Evolutionary conservation across 2,329 filamentous ascomycete species (phyloP).

Genomic region (Cladosporium sp.): DNA sequence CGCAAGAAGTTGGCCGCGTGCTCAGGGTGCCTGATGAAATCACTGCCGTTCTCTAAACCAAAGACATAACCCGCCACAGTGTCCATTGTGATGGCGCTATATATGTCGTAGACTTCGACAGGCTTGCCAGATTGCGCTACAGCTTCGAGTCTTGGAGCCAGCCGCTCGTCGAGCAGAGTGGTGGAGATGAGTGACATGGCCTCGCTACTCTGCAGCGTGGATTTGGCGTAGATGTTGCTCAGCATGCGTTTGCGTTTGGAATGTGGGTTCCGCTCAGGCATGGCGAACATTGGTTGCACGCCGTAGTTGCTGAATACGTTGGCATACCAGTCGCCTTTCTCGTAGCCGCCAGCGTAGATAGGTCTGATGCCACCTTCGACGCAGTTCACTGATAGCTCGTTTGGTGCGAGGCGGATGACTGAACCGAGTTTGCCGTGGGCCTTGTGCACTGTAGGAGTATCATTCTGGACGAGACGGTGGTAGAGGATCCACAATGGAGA

Average conservation of each 20-base stretch:
- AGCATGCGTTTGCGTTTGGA: slow-evolving; percentile 74
- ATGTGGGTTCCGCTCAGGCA: slow-evolving; percentile 58
- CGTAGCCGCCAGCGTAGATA: slow-evolving; percentile 69
- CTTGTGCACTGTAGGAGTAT: slow-evolving; percentile 60
- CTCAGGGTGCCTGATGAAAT: slow-evolving; percentile 48
- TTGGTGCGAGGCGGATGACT: slow-evolving; percentile 60
- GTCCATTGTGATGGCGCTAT: slow-evolving; percentile 71
- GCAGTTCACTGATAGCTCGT: slow-evolving; percentile 66
- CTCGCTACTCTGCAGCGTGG: slow-evolving; percentile 59
- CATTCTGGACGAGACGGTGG: slow-evolving; percentile 55
- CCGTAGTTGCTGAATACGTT: slow-evolving; percentile 71
- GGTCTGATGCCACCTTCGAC: slow-evolving; percentile 61
- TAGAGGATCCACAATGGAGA: slow-evolving; percentile 66
- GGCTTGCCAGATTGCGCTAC: slow-evolving; percentile 22
- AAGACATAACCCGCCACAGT: slow-evolving; percentile 73
- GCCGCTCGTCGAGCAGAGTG: slow-evolving; percentile 55
- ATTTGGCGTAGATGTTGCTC: slow-evolving; percentile 79
- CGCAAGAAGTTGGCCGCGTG: slow-evolving; percentile 58
- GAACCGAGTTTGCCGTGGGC: slow-evolving; percentile 58
- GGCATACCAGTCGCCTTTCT: slow-evolving; percentile 70
- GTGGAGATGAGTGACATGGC: slow-evolving; percentile 56
- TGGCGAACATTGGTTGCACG: slow-evolving; percentile 69
- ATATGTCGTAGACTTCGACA: slow-evolving; percentile 47
- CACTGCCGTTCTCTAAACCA: slow-evolving; percentile 47
- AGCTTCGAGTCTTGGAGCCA: slow-evolving; percentile 53